Conservation (phyloP, 495 filamentous ascomycete species). For the Aspergillus sparsus region DNA sequence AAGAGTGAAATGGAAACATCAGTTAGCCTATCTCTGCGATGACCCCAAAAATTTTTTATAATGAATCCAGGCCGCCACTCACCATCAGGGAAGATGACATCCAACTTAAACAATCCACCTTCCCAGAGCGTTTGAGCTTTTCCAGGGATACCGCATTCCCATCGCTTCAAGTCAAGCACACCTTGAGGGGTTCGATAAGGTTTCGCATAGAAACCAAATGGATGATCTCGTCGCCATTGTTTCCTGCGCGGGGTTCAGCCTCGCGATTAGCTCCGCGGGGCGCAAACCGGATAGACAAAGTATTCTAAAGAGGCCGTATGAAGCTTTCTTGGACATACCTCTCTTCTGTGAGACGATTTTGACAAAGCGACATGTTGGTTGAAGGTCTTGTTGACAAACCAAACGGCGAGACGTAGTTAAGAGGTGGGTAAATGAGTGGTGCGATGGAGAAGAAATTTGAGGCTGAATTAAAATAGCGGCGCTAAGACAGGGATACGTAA, state of each 20-base stretch:
- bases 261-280: slow-evolving; percentile 22
- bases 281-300: slow-evolving; percentile 2
- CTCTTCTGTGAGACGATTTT: slow-evolving; percentile 88
- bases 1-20: slow-evolving; percentile 23
- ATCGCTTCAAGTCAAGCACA: slow-evolving; percentile 86
- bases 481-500: not conserved
- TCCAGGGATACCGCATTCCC: slow-evolving; percentile 95
- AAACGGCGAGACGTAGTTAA: not conserved
- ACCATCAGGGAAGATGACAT: slow-evolving; percentile 94
- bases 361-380: slow-evolving; percentile 75
- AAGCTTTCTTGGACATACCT: slow-evolving; percentile 54
- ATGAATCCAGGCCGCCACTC: slow-evolving; percentile 34
- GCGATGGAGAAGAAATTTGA: slow-evolving; percentile 7
- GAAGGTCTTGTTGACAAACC: not conserved
- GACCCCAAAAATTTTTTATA: not conserved
- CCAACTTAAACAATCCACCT: slow-evolving; percentile 91
- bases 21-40: slow-evolving; percentile 10
- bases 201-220: slow-evolving; percentile 95
- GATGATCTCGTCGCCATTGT: slow-evolving; percentile 95
- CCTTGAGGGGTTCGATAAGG: slow-evolving; percentile 77
- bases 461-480: slow-evolving; percentile 1
- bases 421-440: not conserved
- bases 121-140: slow-evolving; percentile 97
- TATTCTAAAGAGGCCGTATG: not conserved
- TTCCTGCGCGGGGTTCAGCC: slow-evolving; percentile 57